Evolutionary conservation across 345 rosid species (phyloP).

Genomic region (Linum trigynum): DNA sequence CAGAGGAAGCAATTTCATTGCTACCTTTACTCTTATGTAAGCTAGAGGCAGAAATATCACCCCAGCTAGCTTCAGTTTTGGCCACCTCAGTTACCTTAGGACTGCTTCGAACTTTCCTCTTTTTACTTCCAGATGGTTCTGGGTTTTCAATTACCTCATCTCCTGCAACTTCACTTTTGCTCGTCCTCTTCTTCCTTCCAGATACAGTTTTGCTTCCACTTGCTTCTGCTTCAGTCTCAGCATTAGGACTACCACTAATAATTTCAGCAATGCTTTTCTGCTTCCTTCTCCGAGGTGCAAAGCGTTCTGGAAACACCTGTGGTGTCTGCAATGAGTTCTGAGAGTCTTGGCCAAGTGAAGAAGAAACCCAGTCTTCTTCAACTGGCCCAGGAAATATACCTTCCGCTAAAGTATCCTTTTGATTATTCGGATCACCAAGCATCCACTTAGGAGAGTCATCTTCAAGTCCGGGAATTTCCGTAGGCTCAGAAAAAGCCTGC

Average conservation of each 20-base stretch:
- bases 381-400: slow-evolving; percentile 28
- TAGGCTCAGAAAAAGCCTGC: slow-evolving; percentile 39
- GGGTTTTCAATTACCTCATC: slow-evolving; percentile 13
- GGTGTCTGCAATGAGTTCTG: slow-evolving; percentile 26
- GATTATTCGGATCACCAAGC: slow-evolving; percentile 15
- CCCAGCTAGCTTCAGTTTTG: slow-evolving; percentile 4
- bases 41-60: slow-evolving; percentile 8
- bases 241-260: slow-evolving; percentile 32
- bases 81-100: not conserved
- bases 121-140: slow-evolving; percentile 8
- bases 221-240: slow-evolving; percentile 10
- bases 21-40: slow-evolving; percentile 2
- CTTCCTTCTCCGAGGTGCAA: slow-evolving; percentile 35
- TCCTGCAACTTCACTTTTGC: slow-evolving; percentile 9
- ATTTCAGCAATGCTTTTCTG: slow-evolving; percentile 88
- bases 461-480: slow-evolving; percentile 57
- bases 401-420: slow-evolving; percentile 17
- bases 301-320: slow-evolving; percentile 6
- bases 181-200: slow-evolving; percentile 12
- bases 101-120: slow-evolving; percentile 6
- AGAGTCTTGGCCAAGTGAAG: slow-evolving; percentile 22
- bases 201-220: not conserved
- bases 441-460: slow-evolving; percentile 29
- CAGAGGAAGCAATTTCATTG: not conserved
- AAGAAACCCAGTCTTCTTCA: slow-evolving; percentile 35